Conservation (phyloP, 768 basidiomycete genomes). For the Collybia mongolica region DNA sequence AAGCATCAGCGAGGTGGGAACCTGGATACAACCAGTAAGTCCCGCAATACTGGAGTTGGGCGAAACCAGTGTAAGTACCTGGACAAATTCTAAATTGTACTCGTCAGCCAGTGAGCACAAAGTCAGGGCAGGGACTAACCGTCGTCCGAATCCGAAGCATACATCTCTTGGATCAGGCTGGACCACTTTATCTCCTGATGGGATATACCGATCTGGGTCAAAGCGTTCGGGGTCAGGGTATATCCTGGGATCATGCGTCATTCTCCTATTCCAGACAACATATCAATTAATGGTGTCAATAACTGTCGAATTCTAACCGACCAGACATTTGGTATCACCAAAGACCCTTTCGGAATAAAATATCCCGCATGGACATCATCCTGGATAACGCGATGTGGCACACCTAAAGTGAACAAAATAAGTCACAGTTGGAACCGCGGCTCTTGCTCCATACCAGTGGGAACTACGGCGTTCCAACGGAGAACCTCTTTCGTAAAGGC, state of each 20-base stretch:
- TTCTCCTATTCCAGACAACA: constrained; percentile 30
- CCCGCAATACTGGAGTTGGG: neutral
- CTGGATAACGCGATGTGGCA: constrained; percentile 55
- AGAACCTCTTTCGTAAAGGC: constrained; percentile 60
- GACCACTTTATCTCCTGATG: constrained; percentile 35
- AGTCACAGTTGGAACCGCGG: constrained; percentile 1
- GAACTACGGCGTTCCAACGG: constrained; percentile 47
- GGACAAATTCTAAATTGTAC: constrained; percentile 40
- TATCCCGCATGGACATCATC: constrained; percentile 65
- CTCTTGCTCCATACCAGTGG: constrained; percentile 32
- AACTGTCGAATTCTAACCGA: constrained; percentile 14
- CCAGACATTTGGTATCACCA: constrained; percentile 54
- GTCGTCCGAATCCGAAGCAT: constrained; percentile 72
- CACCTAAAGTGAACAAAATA: constrained; percentile 27
- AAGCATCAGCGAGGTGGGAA: constrained; percentile 51
- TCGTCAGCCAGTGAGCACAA: constrained; percentile 4
- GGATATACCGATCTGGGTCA: constrained; percentile 60
- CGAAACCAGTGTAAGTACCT: constrained; percentile 27
- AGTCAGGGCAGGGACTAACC: constrained; percentile 31
- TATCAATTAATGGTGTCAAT: constrained; percentile 16
- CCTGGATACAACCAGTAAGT: constrained; percentile 29
- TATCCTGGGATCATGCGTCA: constrained; percentile 51
- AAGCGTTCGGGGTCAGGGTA: constrained; percentile 57
- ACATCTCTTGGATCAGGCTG: constrained; percentile 58
- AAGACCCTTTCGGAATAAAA: constrained; percentile 57